These are phyloP conservation scores for Mycena belliarum DNA, from an alignment of 768 basidiomycete species.

Conservation along the genomic window DNA sequence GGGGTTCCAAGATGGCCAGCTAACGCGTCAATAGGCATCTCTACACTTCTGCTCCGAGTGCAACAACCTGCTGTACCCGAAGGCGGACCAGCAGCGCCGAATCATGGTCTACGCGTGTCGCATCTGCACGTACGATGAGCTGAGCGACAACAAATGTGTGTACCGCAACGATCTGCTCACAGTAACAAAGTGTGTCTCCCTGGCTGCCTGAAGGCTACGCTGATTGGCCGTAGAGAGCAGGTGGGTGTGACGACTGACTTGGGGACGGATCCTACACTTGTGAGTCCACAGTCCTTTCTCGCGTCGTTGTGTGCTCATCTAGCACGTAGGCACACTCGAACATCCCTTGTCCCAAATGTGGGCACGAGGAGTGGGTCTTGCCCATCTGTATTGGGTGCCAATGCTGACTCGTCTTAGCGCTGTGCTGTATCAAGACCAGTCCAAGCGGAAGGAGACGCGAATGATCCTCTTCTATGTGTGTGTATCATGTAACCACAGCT, in stretches of 20 bases:
- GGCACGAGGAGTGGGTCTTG: conserved; percentile 72
- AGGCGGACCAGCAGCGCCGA: conserved; percentile 83
- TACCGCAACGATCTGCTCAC: conserved; percentile 93
- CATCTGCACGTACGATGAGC: conserved; percentile 86
- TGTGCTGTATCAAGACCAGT: conserved; percentile 96
- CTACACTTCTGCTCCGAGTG: conserved; percentile 61
- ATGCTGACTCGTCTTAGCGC: conserved; percentile 51
- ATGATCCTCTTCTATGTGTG: conserved; percentile 95
- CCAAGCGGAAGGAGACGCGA: conserved; percentile 91
- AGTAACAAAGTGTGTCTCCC: conserved; percentile 73
- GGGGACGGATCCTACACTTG: conserved; percentile 87
- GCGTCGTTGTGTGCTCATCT: not conserved
- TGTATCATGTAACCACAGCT: conserved; percentile 76
- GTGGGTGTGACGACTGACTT: conserved; percentile 89
- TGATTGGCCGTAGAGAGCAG: conserved; percentile 67
- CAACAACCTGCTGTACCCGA: conserved; percentile 92
- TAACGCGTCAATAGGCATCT: not conserved
- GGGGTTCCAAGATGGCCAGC: not conserved
- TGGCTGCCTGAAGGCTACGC: not conserved
- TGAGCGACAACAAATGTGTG: conserved; percentile 84
- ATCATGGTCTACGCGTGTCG: conserved; percentile 90
- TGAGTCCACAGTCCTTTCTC: conserved; percentile 31
- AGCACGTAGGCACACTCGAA: conserved; percentile 76
- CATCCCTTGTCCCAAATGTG: conserved; percentile 81
- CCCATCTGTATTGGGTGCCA: not conserved